Percentiles rank a stretch among this genome's conserved stretches.
Evolutionary conservation across 345 rosid species (phyloP).

Genomic region (Melaleuca alternifolia): DNA sequence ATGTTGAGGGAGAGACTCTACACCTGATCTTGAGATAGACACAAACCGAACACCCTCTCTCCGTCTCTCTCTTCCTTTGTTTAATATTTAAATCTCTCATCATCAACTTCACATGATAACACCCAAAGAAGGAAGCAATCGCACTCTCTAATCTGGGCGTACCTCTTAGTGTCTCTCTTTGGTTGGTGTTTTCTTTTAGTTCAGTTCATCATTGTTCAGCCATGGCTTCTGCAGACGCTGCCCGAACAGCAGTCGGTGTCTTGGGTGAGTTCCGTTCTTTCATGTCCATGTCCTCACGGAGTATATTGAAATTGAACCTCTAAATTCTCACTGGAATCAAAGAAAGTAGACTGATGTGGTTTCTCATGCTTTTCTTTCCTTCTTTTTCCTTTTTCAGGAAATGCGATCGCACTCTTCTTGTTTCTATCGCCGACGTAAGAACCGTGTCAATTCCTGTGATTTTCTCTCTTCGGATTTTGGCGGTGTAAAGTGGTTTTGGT

Average conservation of each 20-base stretch:
- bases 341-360: background rate
- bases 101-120: background rate
- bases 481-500: background rate
- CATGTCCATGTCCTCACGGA: background rate
- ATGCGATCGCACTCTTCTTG: conserved; percentile 55
- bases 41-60: background rate
- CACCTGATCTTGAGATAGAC: background rate
- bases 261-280: conserved; percentile 22
- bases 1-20: background rate
- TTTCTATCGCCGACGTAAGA: conserved; percentile 88
- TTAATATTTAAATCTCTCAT: background rate
- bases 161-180: background rate
- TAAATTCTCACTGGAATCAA: background rate
- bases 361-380: background rate
- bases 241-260: conserved; percentile 51
- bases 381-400: conserved; percentile 38
- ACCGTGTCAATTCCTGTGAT: background rate
- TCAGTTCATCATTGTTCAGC: background rate
- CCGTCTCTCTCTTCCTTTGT: background rate
- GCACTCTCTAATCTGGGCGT: background rate
- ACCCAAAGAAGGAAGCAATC: background rate
- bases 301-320: background rate
- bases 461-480: background rate
- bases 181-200: background rate
- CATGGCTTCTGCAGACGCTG: conserved; percentile 44